Percentiles rank a stretch among this genome's conserved stretches.
phyloP scores from a whole-genome alignment of 768 basidiomycete species.

The Solioccasus polychromus region DNA sequence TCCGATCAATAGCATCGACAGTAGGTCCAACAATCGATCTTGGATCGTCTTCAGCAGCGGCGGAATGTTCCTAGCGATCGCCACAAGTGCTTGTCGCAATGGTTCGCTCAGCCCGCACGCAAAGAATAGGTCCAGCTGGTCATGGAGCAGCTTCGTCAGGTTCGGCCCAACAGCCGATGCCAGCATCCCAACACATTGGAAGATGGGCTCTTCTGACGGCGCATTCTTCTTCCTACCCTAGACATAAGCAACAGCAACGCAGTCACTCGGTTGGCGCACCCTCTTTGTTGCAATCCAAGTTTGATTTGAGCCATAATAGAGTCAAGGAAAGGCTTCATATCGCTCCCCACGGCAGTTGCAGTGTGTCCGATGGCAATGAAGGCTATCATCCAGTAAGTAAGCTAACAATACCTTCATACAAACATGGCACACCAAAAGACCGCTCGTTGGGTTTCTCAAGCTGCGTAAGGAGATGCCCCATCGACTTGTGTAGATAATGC shows the following conservation, averaged over 20 bases:
- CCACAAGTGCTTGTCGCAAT: conserved; percentile 76
- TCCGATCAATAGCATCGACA: conserved; percentile 79
- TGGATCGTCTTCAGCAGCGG: conserved; percentile 91
- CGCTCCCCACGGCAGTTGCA: conserved; percentile 84
- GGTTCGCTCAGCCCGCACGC: conserved; percentile 90
- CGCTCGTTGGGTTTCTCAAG: conserved; percentile 88
- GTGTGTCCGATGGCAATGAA: conserved; percentile 97
- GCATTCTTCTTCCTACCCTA: conserved; percentile 75
- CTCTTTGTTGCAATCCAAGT: conserved; percentile 79
- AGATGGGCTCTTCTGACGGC: conserved; percentile 91
- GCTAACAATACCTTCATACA: conserved; percentile 8
- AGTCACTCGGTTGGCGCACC: conserved; percentile 45
- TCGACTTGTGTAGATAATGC: conserved; percentile 88
- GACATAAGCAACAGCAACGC: conserved; percentile 2
- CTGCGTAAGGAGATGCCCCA: conserved; percentile 87
- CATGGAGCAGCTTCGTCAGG: conserved; percentile 92
- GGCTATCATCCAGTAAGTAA: conserved; percentile 43
- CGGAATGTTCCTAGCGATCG: conserved; percentile 83
- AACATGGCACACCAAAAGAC: conserved; percentile 60
- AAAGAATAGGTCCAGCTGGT: conserved; percentile 96
- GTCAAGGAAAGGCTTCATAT: conserved; percentile 95
- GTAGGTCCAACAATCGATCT: conserved; percentile 86
- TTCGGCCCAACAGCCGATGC: conserved; percentile 94
- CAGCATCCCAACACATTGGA: conserved; percentile 97
- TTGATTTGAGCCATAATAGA: conserved; percentile 88